phyloP scores from a whole-genome alignment of 768 basidiomycete genomes.

The Gyrodon lividus region DNA sequence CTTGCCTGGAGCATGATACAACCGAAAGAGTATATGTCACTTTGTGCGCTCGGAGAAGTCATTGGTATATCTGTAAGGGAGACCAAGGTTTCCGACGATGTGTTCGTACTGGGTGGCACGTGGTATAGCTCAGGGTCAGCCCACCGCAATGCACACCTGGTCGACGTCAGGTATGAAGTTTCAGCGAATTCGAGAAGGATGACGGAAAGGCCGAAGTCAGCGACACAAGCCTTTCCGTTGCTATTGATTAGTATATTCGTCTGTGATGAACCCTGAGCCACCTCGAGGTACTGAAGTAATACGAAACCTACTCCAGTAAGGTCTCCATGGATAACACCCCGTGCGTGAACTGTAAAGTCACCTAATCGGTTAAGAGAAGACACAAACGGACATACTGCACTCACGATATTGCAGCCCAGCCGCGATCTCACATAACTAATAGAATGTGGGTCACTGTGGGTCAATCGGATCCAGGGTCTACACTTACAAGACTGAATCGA shows the following conservation, averaged over 20 bases:
- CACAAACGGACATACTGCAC: neutral
- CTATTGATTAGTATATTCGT: slow-evolving; percentile 35
- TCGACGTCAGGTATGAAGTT: slow-evolving; percentile 7
- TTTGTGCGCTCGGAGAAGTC: slow-evolving; percentile 21
- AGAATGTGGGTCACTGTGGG: neutral
- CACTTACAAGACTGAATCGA: slow-evolving; percentile 19
- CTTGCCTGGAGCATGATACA: slow-evolving; percentile 30
- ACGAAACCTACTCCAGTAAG: slow-evolving; percentile 2
- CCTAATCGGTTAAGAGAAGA: neutral
- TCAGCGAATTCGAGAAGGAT: slow-evolving; percentile 35
- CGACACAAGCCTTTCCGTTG: slow-evolving; percentile 35
- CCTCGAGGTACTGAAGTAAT: neutral
- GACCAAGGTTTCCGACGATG: neutral
- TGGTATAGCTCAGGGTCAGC: slow-evolving; percentile 39
- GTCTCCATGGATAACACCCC: slow-evolving; percentile 2
- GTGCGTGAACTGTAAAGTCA: neutral
- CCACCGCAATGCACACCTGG: slow-evolving; percentile 41
- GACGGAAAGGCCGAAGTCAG: slow-evolving; percentile 45
- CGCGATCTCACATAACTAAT: neutral
- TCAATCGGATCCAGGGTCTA: neutral
- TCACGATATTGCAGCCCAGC: neutral
- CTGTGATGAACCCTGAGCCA: neutral
- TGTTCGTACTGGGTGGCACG: neutral
- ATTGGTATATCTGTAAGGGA: neutral
- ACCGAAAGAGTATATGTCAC: slow-evolving; percentile 46